Evolutionary conservation across 495 filamentous ascomycete species (phyloP).

Genomic region (Aspergillus egyptiacus): DNA sequence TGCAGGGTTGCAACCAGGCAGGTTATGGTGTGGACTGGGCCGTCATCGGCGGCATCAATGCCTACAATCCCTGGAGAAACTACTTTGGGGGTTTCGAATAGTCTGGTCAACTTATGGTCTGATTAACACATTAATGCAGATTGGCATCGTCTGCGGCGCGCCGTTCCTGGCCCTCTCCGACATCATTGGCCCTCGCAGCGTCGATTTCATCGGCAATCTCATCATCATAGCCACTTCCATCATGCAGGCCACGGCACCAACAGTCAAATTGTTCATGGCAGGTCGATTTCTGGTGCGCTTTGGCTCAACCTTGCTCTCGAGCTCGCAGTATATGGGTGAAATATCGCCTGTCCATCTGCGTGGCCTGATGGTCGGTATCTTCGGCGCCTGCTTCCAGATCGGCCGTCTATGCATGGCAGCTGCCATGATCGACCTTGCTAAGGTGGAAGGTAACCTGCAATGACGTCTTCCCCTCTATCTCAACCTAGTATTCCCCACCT

Average conservation of each 20-base stretch:
- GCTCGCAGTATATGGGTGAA: slow-evolving; percentile 41
- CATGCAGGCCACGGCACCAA: slow-evolving; percentile 33
- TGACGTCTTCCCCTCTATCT: slow-evolving; percentile 37
- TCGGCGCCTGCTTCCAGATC: slow-evolving; percentile 40
- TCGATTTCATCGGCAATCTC: slow-evolving; percentile 36
- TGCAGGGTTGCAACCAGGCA: slow-evolving; percentile 38
- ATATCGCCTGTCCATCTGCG: slow-evolving; percentile 39
- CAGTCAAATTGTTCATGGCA: slow-evolving; percentile 34
- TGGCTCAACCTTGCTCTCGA: slow-evolving; percentile 33
- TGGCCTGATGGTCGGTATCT: slow-evolving; percentile 40
- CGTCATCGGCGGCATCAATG: slow-evolving; percentile 36
- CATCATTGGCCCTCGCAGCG: slow-evolving; percentile 35
- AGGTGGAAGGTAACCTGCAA: slow-evolving; percentile 22
- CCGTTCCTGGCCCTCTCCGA: slow-evolving; percentile 34
- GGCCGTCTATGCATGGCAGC: slow-evolving; percentile 33
- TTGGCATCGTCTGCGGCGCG: slow-evolving; percentile 33
- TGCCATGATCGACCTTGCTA: slow-evolving; percentile 32
- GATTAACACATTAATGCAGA: slow-evolving; percentile 37
- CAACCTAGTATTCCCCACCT: slow-evolving; percentile 32
- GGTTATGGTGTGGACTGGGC: slow-evolving; percentile 42
- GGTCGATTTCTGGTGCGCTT: slow-evolving; percentile 40
- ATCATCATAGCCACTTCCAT: slow-evolving; percentile 33
- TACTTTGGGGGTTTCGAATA: slow-evolving; percentile 26
- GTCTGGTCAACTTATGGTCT: slow-evolving; percentile 28
- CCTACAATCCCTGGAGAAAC: slow-evolving; percentile 26